These are phyloP conservation scores for Exobasidium rhododendri DNA, from an alignment of 1,284 basidiomycete species.

Conservation along the genomic window DNA sequence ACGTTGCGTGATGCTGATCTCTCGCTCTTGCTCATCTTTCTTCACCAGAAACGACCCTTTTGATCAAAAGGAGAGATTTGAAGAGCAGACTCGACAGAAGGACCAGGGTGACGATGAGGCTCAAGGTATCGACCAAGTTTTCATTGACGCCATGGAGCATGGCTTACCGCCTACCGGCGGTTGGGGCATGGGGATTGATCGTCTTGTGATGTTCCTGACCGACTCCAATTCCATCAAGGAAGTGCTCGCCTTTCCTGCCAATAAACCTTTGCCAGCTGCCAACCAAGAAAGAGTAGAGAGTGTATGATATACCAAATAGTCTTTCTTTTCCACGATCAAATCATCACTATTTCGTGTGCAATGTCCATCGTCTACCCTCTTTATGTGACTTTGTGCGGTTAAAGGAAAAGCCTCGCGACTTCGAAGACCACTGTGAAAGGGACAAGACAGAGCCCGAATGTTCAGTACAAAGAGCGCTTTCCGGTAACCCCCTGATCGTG, in stretches of 20 bases:
- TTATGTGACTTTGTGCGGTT: not conserved
- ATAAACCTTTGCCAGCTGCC: constrained; percentile 65
- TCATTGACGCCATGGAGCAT: constrained; percentile 75
- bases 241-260: constrained; percentile 81
- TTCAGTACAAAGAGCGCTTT: not conserved
- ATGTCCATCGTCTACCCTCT: no score
- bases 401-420: constrained; percentile 28
- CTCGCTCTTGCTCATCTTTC: no score
- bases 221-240: constrained; percentile 72
- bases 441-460: not conserved
- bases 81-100: constrained; percentile 88
- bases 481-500: no score
- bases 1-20: no score
- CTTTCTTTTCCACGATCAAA: no score
- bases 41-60: constrained; percentile 47
- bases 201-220: constrained; percentile 45
- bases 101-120: constrained; percentile 96
- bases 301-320: not conserved
- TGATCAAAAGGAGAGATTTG: constrained; percentile 90
- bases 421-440: constrained; percentile 30
- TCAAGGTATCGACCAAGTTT: constrained; percentile 75
- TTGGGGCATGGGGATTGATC: constrained; percentile 47
- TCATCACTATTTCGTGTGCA: no score
- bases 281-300: not conserved
- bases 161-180: constrained; percentile 96